Percentiles rank a stretch among this genome's conserved stretches.
These are phyloP conservation scores for Cercospora sp. DNA, from an alignment of 2,329 filamentous ascomycete genomes.

Conservation along the genomic window DNA sequence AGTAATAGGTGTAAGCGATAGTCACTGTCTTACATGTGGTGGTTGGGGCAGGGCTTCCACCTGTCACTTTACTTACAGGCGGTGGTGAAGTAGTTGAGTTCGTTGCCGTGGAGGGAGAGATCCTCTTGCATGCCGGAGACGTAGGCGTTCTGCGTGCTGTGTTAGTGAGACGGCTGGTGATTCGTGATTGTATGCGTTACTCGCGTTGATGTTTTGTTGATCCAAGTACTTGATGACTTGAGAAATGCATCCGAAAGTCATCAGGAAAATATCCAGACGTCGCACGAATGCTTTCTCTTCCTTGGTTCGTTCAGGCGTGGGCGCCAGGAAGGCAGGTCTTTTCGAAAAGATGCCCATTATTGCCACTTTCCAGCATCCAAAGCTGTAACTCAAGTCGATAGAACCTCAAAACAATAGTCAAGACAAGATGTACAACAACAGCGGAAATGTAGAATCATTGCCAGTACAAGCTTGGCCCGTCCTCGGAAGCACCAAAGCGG, in stretches of 20 bases:
- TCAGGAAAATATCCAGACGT: slow-evolving; percentile 42
- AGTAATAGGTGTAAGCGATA: too few relatives aligned
- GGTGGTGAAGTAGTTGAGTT: slow-evolving; percentile 41
- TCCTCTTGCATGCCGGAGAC: slow-evolving; percentile 34
- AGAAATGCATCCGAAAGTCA: slow-evolving; percentile 45
- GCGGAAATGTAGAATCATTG: not conserved
- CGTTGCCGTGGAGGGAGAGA: slow-evolving; percentile 31
- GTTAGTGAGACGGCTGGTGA: not conserved
- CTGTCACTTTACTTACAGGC: slow-evolving; percentile 26
- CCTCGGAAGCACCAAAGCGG: slow-evolving; percentile 4
- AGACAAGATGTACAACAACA: not conserved
- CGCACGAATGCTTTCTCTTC: slow-evolving; percentile 43
- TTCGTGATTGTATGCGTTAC: too few relatives aligned
- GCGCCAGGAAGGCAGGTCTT: slow-evolving; percentile 22
- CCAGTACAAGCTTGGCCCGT: not conserved
- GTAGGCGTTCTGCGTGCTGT: slow-evolving; percentile 3
- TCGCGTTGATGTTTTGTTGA: slow-evolving; percentile 33
- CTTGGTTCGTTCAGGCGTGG: slow-evolving; percentile 28
- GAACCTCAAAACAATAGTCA: not conserved
- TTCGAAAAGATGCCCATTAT: slow-evolving; percentile 23
- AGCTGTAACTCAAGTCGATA: not conserved
- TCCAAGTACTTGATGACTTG: slow-evolving; percentile 41
- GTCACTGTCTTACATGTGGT: too few relatives aligned
- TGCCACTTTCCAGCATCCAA: not conserved
- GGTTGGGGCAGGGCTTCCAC: too few relatives aligned